Evolutionary conservation across 2,329 filamentous ascomycete genomes (phyloP), one percentile per base, ranked within the genome.

Genomic region (Fusarium annulatum): DNA sequence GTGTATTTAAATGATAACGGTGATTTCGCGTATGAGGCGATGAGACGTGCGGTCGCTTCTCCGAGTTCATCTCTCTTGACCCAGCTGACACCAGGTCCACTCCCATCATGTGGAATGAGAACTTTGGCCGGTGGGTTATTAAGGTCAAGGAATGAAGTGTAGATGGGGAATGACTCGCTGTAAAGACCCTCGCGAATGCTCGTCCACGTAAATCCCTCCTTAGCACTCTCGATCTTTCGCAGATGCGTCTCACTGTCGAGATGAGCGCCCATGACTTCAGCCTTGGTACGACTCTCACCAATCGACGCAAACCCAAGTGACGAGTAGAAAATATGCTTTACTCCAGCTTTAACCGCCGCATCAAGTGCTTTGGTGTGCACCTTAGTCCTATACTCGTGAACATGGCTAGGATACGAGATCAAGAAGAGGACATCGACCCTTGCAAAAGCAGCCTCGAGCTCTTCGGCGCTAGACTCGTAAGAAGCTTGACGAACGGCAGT

Each of bases 331-430:
- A 76, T 9, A n/a, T 75, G 70, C 18, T 48, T 64, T 0, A 71
- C 73, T 1, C 73, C 67, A 6, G 60, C 73, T n/a, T 39, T 53
- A 0, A 48, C n/a, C 0, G 73, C 73, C 0, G 73, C 73, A 33
- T 76, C 51, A 1, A 75, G 60, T 3, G 63, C 73, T 38, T 61
- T 61, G 3, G 34, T 56, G 0, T 75, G 73, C 0, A 75, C 67
- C 9, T 66, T 49, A 0, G 55, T 58, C 3, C 73, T 64, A 7
- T 75, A 76, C 3, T 75, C 16, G 4, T 59, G 73, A 4, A 75
- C 70, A 19, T 74, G 70, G 41, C 73, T 75, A 1, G 73, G 70
- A 30, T 71, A 75, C 2, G 73, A 76, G 51, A 75, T 76, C 23
- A 76, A 39, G 7, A 75, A 75, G 0, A 75, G 60, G 0, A 63